These are phyloP conservation scores for Adansonia grandidieri DNA, from an alignment of 441 rosid genomes.

Conservation along the genomic window DNA sequence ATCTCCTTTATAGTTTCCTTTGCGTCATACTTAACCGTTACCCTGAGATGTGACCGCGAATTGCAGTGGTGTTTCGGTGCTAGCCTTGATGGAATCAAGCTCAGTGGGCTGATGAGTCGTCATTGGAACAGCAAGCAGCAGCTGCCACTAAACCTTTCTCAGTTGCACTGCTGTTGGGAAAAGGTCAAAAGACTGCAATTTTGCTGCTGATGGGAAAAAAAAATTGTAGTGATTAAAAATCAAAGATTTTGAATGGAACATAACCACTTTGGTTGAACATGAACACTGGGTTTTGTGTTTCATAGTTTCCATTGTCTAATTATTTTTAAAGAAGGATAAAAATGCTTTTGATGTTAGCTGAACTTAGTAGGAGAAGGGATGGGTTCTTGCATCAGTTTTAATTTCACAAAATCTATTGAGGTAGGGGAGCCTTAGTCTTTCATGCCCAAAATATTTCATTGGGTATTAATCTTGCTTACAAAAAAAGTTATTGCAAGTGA, in stretches of 20 bases:
- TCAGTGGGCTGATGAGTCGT: not conserved
- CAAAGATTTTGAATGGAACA: not conserved
- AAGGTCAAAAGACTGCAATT: too few species aligned
- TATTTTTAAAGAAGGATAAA: not conserved
- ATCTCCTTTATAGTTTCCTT: not conserved
- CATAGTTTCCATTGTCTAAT: not conserved
- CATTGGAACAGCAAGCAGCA: not conserved
- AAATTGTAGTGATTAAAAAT: not conserved
- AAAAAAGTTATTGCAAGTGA: too few species aligned
- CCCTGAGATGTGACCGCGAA: not conserved
- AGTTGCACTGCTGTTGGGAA: too few species aligned
- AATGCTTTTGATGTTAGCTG: not conserved
- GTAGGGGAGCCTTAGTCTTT: too few species aligned
- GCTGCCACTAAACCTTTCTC: too few species aligned
- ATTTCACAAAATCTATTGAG: too few species aligned
- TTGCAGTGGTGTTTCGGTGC: not conserved
- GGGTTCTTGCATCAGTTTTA: not conserved
- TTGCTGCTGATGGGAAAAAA: not conserved
- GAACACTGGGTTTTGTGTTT: not conserved
- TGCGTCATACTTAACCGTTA: not conserved
- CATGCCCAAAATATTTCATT: too few species aligned
- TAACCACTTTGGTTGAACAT: not conserved
- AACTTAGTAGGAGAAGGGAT: not conserved
- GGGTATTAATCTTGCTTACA: too few species aligned
- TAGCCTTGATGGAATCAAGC: not conserved